Base-by-base conservation (phyloP, 495 filamentous ascomycete species). In the Podospora pseudocomata region DNA sequence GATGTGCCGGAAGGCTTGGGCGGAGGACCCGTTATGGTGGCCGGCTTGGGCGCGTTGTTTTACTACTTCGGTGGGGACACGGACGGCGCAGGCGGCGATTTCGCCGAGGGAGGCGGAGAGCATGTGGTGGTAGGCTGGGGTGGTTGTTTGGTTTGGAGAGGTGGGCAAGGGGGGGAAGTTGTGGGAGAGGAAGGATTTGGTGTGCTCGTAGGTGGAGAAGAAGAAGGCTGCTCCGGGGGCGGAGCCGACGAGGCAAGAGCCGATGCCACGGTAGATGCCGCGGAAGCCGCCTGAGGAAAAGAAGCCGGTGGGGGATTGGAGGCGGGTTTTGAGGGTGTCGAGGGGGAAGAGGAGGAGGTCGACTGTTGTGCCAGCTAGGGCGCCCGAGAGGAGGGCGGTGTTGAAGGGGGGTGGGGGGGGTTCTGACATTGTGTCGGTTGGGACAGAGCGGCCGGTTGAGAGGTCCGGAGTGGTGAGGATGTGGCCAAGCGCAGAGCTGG, bases 161-260 rank as follows among this genome's bases (percentile, higher is more conserved):
- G 61, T 1, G 61, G 26, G 9, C 1, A 53, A 26, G 5, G 54
- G 53, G 67, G 64, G 5, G 49, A 49, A 49, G 39, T 49, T 11
- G 39, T 5, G 9, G 9, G 39, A 49, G 39, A 92, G 80, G 13
- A 86, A 72, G 5, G 81, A 72, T 76, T 97, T 98, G 56, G 90
- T 82, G 63, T 86, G 81, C 76, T 99, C 95, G 81, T 99, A 99
- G 66, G 93, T 96, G 76, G 92, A 91, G 86, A 99, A 99, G 86
- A 99, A 99, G 70, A 97, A 92, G 56, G 95, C 94, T 5, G 95
- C 95, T n/a, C 93, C 93, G 5, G 95, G 95, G 0, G 96, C 96
- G 49, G 93, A 97, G n/a, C 95, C 95, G 72, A 97, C 87, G 34
- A 93, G 76, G 4, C 89, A 89, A 54, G 82, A 85, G 34, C 89